Evolutionary conservation across 345 rosid genomes (phyloP), one percentile per base, ranked within the genome.

Genomic region (Moricandia moricandioides): DNA sequence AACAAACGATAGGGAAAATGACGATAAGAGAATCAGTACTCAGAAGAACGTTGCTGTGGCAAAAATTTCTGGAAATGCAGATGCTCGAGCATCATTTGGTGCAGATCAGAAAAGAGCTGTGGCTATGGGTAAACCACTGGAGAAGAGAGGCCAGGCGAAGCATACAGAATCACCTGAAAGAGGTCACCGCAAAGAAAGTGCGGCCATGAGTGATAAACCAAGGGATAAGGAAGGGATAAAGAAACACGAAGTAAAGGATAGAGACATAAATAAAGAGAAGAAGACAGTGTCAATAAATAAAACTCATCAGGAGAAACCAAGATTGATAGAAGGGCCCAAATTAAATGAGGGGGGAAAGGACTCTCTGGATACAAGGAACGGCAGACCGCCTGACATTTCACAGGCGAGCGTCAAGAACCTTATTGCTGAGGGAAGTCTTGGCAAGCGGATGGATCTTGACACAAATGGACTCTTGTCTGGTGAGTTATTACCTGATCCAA

Each of bases 381-480:
- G 31, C 45, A 73, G 51, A 63, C 56, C 16, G 17, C 79, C 62
- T 40, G 75, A 69, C 40, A 13, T 63, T 57, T 49, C 78, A 12
- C 18, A 8, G 70, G 66, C 45, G 7, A 47, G 71, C 3, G 24
- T 31, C 47, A 79, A 79, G 30, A 73, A 73, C 65, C 26, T 7
- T 61, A 63, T 26, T 24, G 27, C 51, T 49, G 58, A 82, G 72
- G 84, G 67, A 75, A 82, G 72, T 78, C 80, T 67, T 63, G 83
- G 81, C 85, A 91, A 91, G 65, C 83, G 93, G 39, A 91, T 85
- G 83, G 88, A 82, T 52, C 69, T 30, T 17, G 87, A 80, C 64
- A 80, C 80, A 45, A 88, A 88, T 77, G 93, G 93, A 66, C 76
- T 84, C 77, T 40, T 82, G 65, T 84, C 66, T 80, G 93, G 96